Evolutionary conservation across 2,329 filamentous ascomycete genomes (phyloP).

Genomic region (Arthrinium puccinioides): DNA sequence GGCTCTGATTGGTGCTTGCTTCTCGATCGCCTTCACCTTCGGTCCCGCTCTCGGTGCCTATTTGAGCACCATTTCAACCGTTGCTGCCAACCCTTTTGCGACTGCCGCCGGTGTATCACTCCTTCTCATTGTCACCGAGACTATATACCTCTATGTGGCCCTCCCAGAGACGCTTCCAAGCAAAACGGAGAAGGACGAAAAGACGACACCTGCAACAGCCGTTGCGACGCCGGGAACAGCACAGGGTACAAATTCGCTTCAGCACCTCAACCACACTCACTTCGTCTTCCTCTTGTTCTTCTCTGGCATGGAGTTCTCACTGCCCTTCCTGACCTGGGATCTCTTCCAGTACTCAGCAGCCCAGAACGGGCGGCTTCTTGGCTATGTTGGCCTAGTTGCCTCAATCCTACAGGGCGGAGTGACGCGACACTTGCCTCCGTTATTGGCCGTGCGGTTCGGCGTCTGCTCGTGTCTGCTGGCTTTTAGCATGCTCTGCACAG

Average conservation of each 20-base stretch:
- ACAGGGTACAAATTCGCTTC: constrained; percentile 70
- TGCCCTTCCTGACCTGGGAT: constrained; percentile 96
- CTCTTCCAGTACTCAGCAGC: constrained; percentile 76
- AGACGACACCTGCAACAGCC: constrained; percentile 12
- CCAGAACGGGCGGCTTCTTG: constrained; percentile 78
- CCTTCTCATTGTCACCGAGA: constrained; percentile 78
- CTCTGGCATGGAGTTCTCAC: constrained; percentile 94
- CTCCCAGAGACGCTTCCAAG: constrained; percentile 82
- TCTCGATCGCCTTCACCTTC: constrained; percentile 95
- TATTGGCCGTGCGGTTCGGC: constrained; percentile 73
- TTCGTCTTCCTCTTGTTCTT: constrained; percentile 93
- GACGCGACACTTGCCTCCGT: constrained; percentile 74
- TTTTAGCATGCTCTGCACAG: constrained; percentile 70
- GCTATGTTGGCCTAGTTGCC: constrained; percentile 85
- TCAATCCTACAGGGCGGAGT: constrained; percentile 91
- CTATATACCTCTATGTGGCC: constrained; percentile 73
- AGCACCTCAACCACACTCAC: constrained; percentile 76
- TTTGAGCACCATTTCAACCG: constrained; percentile 67
- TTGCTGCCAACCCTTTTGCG: constrained; percentile 87
- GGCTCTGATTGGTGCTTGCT: constrained; percentile 93
- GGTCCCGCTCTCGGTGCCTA: constrained; percentile 87
- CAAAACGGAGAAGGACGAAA: constrained; percentile 29
- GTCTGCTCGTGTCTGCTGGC: constrained; percentile 70
- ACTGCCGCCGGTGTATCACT: constrained; percentile 86
- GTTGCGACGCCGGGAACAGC: constrained; percentile 16